phyloP scores from a whole-genome alignment of 495 filamentous ascomycete species.

The Mycothermus thermophilus region DNA sequence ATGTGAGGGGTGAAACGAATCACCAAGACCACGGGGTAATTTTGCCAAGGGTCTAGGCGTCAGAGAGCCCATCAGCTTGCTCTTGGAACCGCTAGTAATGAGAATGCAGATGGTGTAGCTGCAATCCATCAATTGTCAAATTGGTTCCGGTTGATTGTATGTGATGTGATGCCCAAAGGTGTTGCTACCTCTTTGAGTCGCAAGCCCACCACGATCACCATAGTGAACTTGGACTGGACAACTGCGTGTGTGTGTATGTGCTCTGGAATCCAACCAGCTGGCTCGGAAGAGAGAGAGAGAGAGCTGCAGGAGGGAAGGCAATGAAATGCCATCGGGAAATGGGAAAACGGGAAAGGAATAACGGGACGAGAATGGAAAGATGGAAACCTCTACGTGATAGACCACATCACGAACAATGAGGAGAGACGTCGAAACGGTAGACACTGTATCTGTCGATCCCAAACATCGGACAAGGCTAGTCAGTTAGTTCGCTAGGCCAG shows the following conservation, averaged over 20 bases:
- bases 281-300: neutral
- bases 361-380: neutral
- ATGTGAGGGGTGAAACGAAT: constrained; percentile 48
- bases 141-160: neutral
- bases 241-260: no score
- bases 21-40: constrained; percentile 31
- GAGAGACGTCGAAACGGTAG: neutral
- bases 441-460: constrained; percentile 1
- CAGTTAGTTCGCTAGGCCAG: no score
- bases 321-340: neutral
- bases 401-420: constrained; percentile 1
- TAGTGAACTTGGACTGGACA: neutral
- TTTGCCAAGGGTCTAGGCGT: constrained; percentile 32
- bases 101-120: constrained; percentile 35
- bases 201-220: neutral
- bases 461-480: no score
- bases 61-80: constrained; percentile 44
- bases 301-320: neutral
- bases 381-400: constrained; percentile 1
- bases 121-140: constrained; percentile 42
- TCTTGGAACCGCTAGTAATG: constrained; percentile 43
- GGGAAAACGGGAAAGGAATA: neutral
- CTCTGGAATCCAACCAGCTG: neutral
- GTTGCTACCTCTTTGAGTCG: neutral
- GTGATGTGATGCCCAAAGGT: neutral